Conservation (phyloP, 495 filamentous ascomycete genomes). For the Hyaloscypha bicolor region DNA sequence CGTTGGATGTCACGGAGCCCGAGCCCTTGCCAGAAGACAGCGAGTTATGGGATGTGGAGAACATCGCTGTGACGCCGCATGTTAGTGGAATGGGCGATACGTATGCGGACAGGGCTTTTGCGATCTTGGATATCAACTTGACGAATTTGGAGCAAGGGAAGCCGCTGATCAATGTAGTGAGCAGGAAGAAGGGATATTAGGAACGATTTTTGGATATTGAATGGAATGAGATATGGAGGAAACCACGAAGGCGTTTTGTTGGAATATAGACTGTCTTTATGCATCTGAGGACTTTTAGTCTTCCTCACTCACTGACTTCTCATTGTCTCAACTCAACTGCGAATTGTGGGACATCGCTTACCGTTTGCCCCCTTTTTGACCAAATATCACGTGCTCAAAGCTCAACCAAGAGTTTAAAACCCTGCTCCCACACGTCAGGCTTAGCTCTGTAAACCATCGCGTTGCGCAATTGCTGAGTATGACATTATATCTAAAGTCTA, state of each 20-base stretch:
- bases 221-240: neutral
- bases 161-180: conserved; percentile 68
- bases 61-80: conserved; percentile 81
- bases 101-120: conserved; percentile 61
- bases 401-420: no score
- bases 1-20: conserved; percentile 84
- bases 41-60: conserved; percentile 72
- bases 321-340: no score
- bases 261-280: neutral
- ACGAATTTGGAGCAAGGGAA: conserved; percentile 57
- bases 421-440: no score
- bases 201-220: neutral
- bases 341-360: no score
- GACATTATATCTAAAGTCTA: no score
- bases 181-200: conserved; percentile 64
- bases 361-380: no score
- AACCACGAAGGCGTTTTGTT: neutral
- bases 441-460: no score
- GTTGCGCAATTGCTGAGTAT: no score
- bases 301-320: no score
- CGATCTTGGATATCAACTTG: conserved; percentile 66
- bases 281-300: no score
- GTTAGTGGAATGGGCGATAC: conserved; percentile 62
- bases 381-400: no score
- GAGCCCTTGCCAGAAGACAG: conserved; percentile 75